Conservation (phyloP, 768 basidiomycete genomes). For the Strobilomyces confusus region DNA sequence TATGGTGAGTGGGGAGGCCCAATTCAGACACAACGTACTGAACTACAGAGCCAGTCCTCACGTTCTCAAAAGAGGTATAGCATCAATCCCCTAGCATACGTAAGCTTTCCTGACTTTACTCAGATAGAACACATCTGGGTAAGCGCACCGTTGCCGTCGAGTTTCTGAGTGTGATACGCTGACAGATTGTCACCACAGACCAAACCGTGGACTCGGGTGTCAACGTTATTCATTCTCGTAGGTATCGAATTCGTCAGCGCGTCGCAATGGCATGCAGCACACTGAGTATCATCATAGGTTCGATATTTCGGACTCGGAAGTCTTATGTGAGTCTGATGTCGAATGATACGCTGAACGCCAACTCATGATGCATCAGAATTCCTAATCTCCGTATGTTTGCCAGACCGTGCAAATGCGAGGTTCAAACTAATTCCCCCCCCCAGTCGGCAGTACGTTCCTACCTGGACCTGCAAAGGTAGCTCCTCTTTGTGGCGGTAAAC, state of each 20-base stretch:
- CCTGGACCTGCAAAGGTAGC: not conserved
- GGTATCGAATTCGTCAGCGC: not conserved
- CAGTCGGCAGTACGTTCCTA: not conserved
- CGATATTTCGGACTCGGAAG: constrained; percentile 3
- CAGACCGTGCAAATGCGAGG: not conserved
- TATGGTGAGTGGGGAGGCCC: not conserved
- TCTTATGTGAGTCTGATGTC: not conserved
- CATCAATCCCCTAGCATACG: not conserved
- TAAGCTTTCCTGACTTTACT: not conserved
- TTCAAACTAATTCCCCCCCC: not conserved
- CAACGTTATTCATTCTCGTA: constrained; percentile 8
- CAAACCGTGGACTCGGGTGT: constrained; percentile 7
- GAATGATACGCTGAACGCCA: too few species aligned
- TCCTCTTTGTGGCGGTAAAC: not conserved
- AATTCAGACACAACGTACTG: not conserved
- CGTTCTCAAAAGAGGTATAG: constrained; percentile 10
- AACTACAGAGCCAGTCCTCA: constrained; percentile 2
- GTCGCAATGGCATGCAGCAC: not conserved
- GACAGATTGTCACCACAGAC: not conserved
- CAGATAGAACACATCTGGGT: constrained; percentile 16
- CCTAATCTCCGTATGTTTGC: not conserved
- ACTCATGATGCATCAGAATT: not conserved
- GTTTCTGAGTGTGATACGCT: not conserved
- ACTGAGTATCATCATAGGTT: constrained; percentile 1
- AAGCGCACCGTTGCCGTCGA: not conserved